Conservation (phyloP, 331 rosid genomes). For the Acacia concinna region DNA sequence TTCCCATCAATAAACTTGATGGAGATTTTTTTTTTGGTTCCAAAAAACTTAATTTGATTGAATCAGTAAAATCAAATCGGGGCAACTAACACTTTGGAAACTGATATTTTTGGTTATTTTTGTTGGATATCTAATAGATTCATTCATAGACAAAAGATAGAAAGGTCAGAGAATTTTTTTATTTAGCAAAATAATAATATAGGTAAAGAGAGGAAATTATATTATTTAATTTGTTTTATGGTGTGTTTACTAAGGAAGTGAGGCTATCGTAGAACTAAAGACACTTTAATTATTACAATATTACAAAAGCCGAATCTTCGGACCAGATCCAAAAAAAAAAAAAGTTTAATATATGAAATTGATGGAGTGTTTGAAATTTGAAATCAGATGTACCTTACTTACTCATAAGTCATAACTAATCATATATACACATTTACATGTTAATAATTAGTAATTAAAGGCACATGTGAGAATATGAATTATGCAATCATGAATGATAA, state of each 20-base stretch:
- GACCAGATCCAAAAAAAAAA: neutral
- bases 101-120: neutral
- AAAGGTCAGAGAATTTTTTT: neutral
- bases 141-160: neutral
- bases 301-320: constrained; percentile 33
- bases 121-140: neutral
- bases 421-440: neutral
- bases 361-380: constrained; percentile 28
- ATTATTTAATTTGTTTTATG: neutral
- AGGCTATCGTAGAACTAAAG: constrained; percentile 31
- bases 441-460: constrained; percentile 5
- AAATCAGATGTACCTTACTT: constrained; percentile 1
- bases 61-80: neutral
- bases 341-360: neutral
- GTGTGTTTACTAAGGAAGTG: constrained; percentile 10
- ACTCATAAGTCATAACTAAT: constrained; percentile 17
- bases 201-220: neutral
- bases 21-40: too few species aligned
- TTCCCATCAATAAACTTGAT: neutral
- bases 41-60: too few species aligned
- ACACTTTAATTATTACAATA: constrained; percentile 20
- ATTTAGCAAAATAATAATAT: neutral
- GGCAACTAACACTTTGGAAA: neutral
- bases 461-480: constrained; percentile 33
- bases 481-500: constrained; percentile 32